Conservation (phyloP, 306 rosid species). For the Senna tora region DNA sequence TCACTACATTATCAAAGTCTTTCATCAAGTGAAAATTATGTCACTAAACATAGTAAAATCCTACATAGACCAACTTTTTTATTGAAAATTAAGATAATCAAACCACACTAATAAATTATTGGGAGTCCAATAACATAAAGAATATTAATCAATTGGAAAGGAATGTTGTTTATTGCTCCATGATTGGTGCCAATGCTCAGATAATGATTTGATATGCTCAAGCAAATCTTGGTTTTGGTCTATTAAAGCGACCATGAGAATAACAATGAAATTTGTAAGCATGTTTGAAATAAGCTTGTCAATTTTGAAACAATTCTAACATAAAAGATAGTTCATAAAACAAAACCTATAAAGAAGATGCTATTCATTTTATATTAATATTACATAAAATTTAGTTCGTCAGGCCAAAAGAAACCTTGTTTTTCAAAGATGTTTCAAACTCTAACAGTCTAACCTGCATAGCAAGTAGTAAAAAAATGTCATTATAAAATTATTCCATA, state of each 20-base stretch:
- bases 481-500: no score
- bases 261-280: conserved; percentile 34
- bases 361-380: background rate
- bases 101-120: conserved; percentile 10
- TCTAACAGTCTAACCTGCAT: no score
- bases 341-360: background rate
- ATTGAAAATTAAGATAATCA: background rate
- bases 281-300: background rate
- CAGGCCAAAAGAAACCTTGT: no score
- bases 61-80: background rate
- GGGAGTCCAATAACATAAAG: background rate
- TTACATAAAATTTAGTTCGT: background rate
- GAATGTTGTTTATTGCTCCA: conserved; percentile 70
- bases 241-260: conserved; percentile 86
- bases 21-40: conserved; percentile 7
- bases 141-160: background rate
- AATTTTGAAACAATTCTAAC: conserved; percentile 5
- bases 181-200: conserved; percentile 95
- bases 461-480: no score
- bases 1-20: conserved; percentile 8
- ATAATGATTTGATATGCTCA: conserved; percentile 88
- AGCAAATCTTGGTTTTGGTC: conserved; percentile 85
- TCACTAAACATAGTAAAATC: conserved; percentile 6
- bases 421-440: no score
- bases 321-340: conserved; percentile 9